Evolutionary conservation across 2,329 filamentous ascomycete genomes (phyloP).

Genomic region (Fusarium virguliforme): DNA sequence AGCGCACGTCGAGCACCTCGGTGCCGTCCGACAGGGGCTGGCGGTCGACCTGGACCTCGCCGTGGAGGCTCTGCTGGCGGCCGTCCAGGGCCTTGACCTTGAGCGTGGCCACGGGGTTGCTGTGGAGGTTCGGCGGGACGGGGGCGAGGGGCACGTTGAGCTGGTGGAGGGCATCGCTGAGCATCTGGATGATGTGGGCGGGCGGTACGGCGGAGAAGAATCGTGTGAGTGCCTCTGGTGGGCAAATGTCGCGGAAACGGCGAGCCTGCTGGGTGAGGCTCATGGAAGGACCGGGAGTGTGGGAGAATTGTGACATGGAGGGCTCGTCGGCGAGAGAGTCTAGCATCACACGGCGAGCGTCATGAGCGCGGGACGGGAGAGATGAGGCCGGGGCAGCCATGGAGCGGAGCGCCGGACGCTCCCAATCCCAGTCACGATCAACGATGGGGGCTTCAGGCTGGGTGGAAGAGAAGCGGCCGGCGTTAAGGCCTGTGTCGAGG

Average conservation of each 20-base stretch:
- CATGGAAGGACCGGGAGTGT: conserved; percentile 82
- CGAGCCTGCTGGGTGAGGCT: conserved; percentile 91
- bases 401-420: conserved; percentile 76
- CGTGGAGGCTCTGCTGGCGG: conserved; percentile 79
- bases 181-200: conserved; percentile 81
- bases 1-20: conserved; percentile 86
- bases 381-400: conserved; percentile 61
- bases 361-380: conserved; percentile 53
- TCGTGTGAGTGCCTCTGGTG: conserved; percentile 86
- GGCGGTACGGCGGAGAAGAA: conserved; percentile 91
- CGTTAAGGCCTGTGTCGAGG: conserved; percentile 69
- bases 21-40: conserved; percentile 69
- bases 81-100: conserved; percentile 83
- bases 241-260: conserved; percentile 91
- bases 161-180: conserved; percentile 86
- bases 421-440: conserved; percentile 90
- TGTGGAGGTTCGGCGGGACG: conserved; percentile 62
- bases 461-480: conserved; percentile 78
- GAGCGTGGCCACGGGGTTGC: conserved; percentile 74
- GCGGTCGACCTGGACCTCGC: conserved; percentile 81
- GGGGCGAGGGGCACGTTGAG: conserved; percentile 84
- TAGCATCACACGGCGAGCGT: conserved; percentile 62
- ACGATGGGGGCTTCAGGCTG: conserved; percentile 85
- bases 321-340: conserved; percentile 88
- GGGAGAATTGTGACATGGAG: conserved; percentile 87